Evolutionary conservation across 208 protist genomes (phyloP), one percentile per base, ranked within the genome.

Genomic region (Blastocrithidia nonstop): DNA sequence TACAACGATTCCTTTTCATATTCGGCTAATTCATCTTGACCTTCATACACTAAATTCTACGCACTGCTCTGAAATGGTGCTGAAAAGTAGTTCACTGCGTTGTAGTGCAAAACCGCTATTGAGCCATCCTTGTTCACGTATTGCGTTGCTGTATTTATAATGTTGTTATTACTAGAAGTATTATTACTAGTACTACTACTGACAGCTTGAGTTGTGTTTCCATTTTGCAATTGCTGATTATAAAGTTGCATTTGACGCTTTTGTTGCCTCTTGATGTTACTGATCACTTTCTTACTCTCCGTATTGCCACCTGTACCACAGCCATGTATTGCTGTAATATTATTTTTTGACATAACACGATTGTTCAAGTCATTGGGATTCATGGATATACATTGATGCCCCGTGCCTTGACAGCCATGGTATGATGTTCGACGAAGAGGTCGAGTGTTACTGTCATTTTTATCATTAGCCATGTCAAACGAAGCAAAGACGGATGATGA

Each of bases 321-420:
- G 25, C 24, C 6, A 25, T 21, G 19, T 19, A 32, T 6, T 8
- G 6, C n/a, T 0, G 7, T 19, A 5, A 42, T 43, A 44, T 3
- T 4, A 13, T 11, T 48, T 38, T 32, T 39, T 44, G 39, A n/a
- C n/a, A n/a, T 19, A 5, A 42, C 39, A 44, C 3, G 5, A 13
- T 11, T 48, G 33, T 32, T 39, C 45, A 37, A 37, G 20, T 29
- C 17, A 25, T 21, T 55, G 13, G 28, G 25, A 45, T n/a, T 45
- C 43, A 29, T 37, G 49, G 31, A 67, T 39, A 16, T 45, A 45
- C 13, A 39, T 40, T 23, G 54, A 45, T 90, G 81, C 6, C 67
- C 67, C 4, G 76, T 90, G 22, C 52, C 72, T 21, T 67, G 64
- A 61, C 81, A 90, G 15, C 61, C 81, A 3, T 50, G 40, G 48